These are phyloP conservation scores for Aureobasidium uvarum DNA, from an alignment of 2,329 filamentous ascomycete species.

Conservation along the genomic window DNA sequence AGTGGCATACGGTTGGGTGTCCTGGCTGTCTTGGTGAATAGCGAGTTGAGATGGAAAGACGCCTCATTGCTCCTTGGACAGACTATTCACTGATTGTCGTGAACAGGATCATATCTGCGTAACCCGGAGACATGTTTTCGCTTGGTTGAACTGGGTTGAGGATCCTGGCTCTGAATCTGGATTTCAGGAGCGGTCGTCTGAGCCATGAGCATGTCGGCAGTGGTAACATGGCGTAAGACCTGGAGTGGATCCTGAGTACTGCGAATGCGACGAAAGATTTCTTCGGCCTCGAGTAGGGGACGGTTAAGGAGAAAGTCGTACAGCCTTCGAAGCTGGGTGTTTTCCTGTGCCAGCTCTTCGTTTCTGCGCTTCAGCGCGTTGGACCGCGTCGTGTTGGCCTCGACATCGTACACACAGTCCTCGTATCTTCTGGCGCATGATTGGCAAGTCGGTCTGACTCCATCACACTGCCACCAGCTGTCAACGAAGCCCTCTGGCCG, in stretches of 20 bases:
- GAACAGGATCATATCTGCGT: conserved; percentile 8
- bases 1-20: not conserved
- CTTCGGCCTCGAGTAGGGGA: conserved; percentile 8
- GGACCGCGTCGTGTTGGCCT: conserved; percentile 29
- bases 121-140: not conserved
- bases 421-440: conserved; percentile 16
- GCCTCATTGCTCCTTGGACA: not conserved
- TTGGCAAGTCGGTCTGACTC: conserved; percentile 14
- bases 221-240: conserved; percentile 12
- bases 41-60: not conserved
- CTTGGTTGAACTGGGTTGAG: not conserved
- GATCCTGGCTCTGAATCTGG: not conserved
- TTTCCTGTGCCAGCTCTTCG: conserved; percentile 28
- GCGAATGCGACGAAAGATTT: conserved; percentile 25
- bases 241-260: conserved; percentile 20
- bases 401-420: conserved; percentile 29
- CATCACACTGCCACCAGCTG: conserved; percentile 12
- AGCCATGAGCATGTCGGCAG: conserved; percentile 14
- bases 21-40: not conserved
- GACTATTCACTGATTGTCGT: not conserved
- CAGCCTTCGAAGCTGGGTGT: conserved; percentile 23
- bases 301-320: conserved; percentile 16
- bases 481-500: not conserved
- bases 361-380: conserved; percentile 30
- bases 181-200: not conserved